phyloP scores from a whole-genome alignment of 306 rosid species.

The Lithocarpus polystachyus region DNA sequence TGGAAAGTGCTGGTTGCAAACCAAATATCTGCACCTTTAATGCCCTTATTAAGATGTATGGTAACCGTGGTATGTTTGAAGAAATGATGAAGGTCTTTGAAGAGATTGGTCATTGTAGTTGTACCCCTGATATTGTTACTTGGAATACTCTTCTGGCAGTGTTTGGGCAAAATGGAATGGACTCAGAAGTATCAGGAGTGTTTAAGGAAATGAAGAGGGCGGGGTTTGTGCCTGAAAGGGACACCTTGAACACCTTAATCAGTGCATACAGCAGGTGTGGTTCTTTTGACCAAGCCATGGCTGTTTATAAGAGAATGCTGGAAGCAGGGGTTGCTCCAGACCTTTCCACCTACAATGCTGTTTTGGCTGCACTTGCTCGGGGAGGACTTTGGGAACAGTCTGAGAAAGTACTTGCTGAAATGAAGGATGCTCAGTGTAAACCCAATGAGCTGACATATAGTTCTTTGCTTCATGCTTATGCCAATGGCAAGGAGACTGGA shows the following conservation, averaged over 20 bases:
- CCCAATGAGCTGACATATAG: conserved; percentile 83
- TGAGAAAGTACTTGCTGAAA: conserved; percentile 78
- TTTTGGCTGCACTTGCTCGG: conserved; percentile 88
- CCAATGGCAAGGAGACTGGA: conserved; percentile 75
- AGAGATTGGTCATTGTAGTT: conserved; percentile 55
- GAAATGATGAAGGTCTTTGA: conserved; percentile 92
- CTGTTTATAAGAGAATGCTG: conserved; percentile 73
- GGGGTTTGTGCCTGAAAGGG: conserved; percentile 90
- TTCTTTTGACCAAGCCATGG: conserved; percentile 78
- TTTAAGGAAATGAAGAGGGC: conserved; percentile 94
- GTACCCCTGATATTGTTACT: conserved; percentile 81
- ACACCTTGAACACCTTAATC: conserved; percentile 80
- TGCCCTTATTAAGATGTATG: conserved; percentile 90
- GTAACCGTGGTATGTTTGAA: conserved; percentile 72
- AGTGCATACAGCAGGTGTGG: conserved; percentile 93
- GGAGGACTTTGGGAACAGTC: conserved; percentile 93
- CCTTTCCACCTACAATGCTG: conserved; percentile 83
- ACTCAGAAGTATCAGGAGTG: conserved; percentile 71
- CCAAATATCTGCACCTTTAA: conserved; percentile 88
- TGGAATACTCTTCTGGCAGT: conserved; percentile 95
- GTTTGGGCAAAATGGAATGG: conserved; percentile 90
- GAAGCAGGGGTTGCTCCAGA: conserved; percentile 88
- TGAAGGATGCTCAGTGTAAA: conserved; percentile 69
- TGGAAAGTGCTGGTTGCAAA: conserved; percentile 67
- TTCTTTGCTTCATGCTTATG: conserved; percentile 89